Percentiles rank a stretch among this genome's conserved stretches.
These are phyloP conservation scores for Chrysanthemum lavandulifolium DNA, from an alignment of 129 eudicot species.

Conservation along the genomic window DNA sequence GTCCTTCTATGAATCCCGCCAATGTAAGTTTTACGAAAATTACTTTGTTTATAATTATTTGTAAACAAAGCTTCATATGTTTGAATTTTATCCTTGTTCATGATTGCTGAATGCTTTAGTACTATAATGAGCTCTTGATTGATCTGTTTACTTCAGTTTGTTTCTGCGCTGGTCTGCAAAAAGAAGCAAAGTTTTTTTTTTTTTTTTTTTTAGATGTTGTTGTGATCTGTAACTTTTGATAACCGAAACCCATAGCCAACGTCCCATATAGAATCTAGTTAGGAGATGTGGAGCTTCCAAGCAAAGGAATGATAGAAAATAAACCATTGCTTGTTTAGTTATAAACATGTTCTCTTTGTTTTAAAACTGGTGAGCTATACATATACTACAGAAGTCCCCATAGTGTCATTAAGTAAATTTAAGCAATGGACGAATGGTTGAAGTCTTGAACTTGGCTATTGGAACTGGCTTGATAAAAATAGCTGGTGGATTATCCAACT, in stretches of 20 bases:
- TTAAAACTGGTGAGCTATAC: not conserved
- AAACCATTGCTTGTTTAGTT: not conserved
- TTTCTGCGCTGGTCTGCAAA: too few species aligned
- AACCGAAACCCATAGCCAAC: too few species aligned
- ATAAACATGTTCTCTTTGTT: not conserved
- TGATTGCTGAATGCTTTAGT: conserved; percentile 12
- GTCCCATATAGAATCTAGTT: too few species aligned
- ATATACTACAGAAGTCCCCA: not conserved
- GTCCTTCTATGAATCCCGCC: conserved; percentile 72
- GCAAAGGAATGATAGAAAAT: not conserved
- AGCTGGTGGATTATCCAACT: not conserved
- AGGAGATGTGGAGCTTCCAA: too few species aligned
- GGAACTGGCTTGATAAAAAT: not conserved
- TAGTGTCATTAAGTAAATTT: too few species aligned
- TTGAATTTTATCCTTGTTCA: conserved; percentile 19
- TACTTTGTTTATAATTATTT: not conserved
- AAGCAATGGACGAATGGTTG: not conserved
- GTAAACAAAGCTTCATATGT: not conserved
- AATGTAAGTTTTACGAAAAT: conserved; percentile 38
- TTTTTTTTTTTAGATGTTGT: too few species aligned
- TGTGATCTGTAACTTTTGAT: too few species aligned
- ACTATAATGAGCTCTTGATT: conserved; percentile 5
- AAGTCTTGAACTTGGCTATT: not conserved
- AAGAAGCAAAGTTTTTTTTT: too few species aligned
- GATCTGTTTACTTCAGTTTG: too few species aligned